Evolutionary conservation across 768 basidiomycete species (phyloP), one percentile per base, ranked within the genome.

Genomic region (Leucocoprinus birnbaumii): DNA sequence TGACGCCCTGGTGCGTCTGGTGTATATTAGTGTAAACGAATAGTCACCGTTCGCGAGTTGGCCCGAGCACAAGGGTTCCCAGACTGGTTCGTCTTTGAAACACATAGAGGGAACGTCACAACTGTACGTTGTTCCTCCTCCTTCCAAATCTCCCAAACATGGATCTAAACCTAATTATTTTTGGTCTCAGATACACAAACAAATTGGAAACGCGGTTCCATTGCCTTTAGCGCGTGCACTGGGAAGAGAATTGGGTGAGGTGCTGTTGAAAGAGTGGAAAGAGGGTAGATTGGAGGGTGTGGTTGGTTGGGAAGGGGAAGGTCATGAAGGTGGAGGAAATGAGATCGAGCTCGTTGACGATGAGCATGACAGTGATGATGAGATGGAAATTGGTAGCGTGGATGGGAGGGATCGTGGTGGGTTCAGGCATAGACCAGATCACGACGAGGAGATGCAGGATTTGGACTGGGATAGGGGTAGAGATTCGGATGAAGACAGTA

Each of bases 1-100:
- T 56, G 18, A 55, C 14, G 9, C 26, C 40, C 16, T 35, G 18
- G 40, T 27, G 27, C 11, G 53, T 43, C 26, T 22, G 44, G 18
- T 41, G 22, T 21, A 10, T 42, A 50, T 21, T 38, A 92, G 90
- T 85, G 82, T 58, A 78, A 78, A 59, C 79, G 91, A 8, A 82
- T 90, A 59, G 69, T 90, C 5, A 86, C 86, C 0, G 83, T 91
- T 21, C 79, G 90, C 4, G 90, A 92, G 64, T 72, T 89, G 13
- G 90, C 89, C 7, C 74, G 91, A 40, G 86, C 87, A 0, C 91
- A 93, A 71, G 90, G 91, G 0, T 89, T 93, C 65, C 86, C 89
- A 0, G 91, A 93, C 59, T 69, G 76, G 61, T 91, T 89, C 55
- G 68, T 79, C 0, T 91, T 93, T 58, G 62, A 78, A 52, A 71